These are phyloP conservation scores for Colletotrichum lupini DNA, from an alignment of 2,329 filamentous ascomycete species.

Conservation along the genomic window DNA sequence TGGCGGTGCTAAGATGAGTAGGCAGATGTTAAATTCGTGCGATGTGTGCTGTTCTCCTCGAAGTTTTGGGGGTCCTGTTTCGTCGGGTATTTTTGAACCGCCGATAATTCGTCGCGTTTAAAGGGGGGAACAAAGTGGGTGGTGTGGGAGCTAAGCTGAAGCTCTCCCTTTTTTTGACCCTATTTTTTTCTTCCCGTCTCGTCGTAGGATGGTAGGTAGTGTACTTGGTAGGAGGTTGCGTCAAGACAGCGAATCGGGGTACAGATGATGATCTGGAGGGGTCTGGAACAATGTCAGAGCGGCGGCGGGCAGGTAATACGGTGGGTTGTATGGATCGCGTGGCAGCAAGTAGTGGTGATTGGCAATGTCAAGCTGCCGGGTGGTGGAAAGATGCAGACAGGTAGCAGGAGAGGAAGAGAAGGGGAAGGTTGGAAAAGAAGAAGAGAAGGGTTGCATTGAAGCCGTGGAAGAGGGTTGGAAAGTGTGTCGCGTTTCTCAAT, in stretches of 20 bases:
- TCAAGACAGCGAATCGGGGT: conserved; percentile 6
- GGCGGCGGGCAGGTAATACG: background rate
- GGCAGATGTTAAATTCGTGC: background rate
- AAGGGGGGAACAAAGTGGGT: background rate
- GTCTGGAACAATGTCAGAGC: conserved; percentile 18
- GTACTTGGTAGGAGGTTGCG: background rate
- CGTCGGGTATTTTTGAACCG: conserved; percentile 20
- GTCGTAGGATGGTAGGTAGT: background rate
- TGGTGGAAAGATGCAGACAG: background rate
- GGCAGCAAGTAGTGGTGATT: background rate
- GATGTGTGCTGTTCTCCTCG: background rate
- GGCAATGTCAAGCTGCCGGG: background rate
- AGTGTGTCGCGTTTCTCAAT: conserved; percentile 35
- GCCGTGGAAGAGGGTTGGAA: conserved; percentile 30
- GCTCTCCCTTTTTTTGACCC: conserved; percentile 3
- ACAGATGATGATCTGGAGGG: conserved; percentile 3
- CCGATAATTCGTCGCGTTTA: conserved; percentile 15
- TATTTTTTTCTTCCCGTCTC: background rate
- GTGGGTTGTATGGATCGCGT: background rate
- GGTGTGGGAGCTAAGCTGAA: conserved; percentile 11
- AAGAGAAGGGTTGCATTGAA: conserved; percentile 29
- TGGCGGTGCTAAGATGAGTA: background rate
- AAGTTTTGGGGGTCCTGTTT: conserved; percentile 12
- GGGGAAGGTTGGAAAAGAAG: background rate
- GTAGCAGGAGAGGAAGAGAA: background rate